Base-by-base conservation (phyloP, 2,329 filamentous ascomycete species). In the Colletotrichum sp. region DNA sequence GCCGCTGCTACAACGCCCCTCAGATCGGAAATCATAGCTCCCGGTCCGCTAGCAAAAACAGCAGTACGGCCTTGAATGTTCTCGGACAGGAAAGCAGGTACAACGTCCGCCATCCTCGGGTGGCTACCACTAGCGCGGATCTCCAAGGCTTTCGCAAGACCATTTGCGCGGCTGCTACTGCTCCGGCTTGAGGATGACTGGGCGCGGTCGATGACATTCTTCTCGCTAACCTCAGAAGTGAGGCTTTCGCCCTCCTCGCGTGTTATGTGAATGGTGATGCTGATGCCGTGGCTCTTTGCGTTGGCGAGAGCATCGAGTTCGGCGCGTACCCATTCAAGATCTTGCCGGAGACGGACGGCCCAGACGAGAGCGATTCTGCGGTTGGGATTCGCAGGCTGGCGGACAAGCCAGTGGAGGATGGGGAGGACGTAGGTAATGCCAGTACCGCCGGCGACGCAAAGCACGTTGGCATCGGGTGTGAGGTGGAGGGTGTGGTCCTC, bases 11-110 rank as follows among this genome's bases (percentile, higher is more conserved):
- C 90, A 3, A 87, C 87, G 6, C 77, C 82, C 30, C 92, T 85
- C 73, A 93, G 79, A 70, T 92, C 90, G n/a, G 85, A 86, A 8
- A 92, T 88, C 89, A 94, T 92, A 2, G 87, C 85, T 1, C 87
- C 86, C 2, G 92, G 92, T 0, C 92, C 92, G 78, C 91, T 93
- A 0, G 89, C 91, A 80, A 92, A 88, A 0, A 94, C 90, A 0
- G 86, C 85, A 0, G 90, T 92, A 15, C 88, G 83, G 0, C 91
- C 91, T 0, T 82, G 79, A 0, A 86, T 81, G 0, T 89, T 90
- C 3, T 82, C 79, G 1, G 84, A 84, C 6, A 91, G 85, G 78
- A 93, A 92, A 5, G 83, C 82, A 8, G 79, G 80, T 3, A 93
- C 84, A 10, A 91, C 82, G 18, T 82, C 81, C 2, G 79, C 66